Conservation (phyloP, 139 green algal species). For the Raphidocelis subcapitata region DNA sequence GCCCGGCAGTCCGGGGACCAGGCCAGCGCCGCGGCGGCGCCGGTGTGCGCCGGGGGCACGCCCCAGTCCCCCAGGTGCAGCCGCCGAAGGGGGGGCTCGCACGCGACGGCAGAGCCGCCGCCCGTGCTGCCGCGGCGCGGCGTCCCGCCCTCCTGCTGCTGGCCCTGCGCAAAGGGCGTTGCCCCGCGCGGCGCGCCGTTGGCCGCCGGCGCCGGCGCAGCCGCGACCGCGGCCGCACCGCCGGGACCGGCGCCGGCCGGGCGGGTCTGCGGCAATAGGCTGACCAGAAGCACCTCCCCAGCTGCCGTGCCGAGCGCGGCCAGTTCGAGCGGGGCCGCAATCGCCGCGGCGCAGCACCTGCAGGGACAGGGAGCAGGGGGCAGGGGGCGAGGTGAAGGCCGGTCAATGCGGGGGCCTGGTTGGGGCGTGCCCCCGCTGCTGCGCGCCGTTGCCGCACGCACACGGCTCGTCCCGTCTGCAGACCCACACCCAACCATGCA, state of each 20-base stretch:
- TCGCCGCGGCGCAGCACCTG: too few species aligned
- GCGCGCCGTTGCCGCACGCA: background rate
- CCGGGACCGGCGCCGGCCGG: too few species aligned
- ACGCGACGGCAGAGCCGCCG: slow-evolving; percentile 6
- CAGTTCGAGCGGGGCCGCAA: too few species aligned
- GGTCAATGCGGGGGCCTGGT: background rate
- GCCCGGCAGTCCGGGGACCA: slow-evolving; percentile 74
- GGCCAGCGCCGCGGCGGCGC: slow-evolving; percentile 37
- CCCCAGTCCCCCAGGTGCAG: slow-evolving; percentile 77
- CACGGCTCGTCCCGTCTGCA: too few species aligned
- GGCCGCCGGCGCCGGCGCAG: too few species aligned
- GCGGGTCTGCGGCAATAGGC: too few species aligned
- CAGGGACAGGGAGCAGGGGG: background rate
- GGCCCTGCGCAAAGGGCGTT: background rate
- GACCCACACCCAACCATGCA: too few species aligned
- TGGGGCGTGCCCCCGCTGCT: background rate
- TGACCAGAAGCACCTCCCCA: background rate
- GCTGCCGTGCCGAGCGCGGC: background rate
- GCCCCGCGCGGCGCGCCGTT: background rate
- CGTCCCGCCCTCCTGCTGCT: too few species aligned
- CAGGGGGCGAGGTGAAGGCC: background rate
- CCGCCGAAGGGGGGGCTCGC: slow-evolving; percentile 40
- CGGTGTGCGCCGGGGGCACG: slow-evolving; percentile 51
- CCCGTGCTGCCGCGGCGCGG: background rate
- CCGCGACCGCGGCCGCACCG: too few species aligned